These are phyloP conservation scores for Aspergillus kassunensis DNA, from an alignment of 495 filamentous ascomycete genomes.

Conservation along the genomic window DNA sequence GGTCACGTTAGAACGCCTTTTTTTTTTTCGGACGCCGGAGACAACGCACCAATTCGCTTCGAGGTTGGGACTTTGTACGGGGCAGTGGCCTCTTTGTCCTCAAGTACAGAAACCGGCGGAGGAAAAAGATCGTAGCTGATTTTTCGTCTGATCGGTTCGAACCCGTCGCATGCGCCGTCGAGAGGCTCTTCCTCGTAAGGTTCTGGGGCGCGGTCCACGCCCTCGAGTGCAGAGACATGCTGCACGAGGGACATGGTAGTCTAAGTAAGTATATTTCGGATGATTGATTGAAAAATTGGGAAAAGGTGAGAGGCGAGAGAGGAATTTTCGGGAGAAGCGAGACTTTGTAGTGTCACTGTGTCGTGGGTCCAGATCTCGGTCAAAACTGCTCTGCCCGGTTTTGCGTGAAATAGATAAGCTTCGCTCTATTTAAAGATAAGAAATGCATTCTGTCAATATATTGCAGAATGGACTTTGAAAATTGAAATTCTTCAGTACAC, in stretches of 20 bases:
- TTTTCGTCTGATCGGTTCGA: constrained; percentile 21
- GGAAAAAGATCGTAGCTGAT: constrained; percentile 34
- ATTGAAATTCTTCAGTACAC: too few species aligned
- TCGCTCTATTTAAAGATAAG: too few species aligned
- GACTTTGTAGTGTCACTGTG: not conserved
- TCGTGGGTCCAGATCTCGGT: not conserved
- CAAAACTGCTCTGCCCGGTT: constrained; percentile 6
- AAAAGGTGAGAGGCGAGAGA: not conserved
- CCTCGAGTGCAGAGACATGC: constrained; percentile 39
- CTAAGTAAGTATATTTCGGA: not conserved
- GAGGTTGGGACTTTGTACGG: constrained; percentile 51
- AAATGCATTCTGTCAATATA: too few species aligned
- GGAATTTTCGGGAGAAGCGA: not conserved
- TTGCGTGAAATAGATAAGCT: too few species aligned
- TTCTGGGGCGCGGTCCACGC: constrained; percentile 34
- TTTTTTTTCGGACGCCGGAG: not conserved
- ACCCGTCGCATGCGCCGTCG: constrained; percentile 5
- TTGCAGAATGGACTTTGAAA: too few species aligned
- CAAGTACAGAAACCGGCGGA: constrained; percentile 18
- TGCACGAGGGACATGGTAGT: constrained; percentile 40
- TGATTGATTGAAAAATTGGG: not conserved
- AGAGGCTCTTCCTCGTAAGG: constrained; percentile 11
- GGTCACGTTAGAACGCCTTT: not conserved
- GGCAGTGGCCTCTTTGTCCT: constrained; percentile 26
- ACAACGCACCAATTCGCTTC: constrained; percentile 43